Evolutionary conservation across 192 early-diverging fungal genomes (phyloP).

Genomic region (Entrophospora sp.): DNA sequence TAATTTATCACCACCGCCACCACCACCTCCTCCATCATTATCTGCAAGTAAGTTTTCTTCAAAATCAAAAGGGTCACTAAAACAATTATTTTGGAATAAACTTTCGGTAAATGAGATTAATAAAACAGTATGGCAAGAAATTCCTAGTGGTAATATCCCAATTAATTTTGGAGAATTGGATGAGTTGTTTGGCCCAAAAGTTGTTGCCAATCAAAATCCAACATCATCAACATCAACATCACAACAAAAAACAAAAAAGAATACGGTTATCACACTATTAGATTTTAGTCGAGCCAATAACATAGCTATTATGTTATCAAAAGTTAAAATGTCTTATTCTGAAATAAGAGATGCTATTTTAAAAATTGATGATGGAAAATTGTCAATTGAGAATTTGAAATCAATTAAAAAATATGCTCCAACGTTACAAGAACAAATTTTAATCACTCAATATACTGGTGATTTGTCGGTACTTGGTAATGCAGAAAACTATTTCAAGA

Average conservation of each 20-base stretch:
- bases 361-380: constrained; percentile 42
- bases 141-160: constrained; percentile 23
- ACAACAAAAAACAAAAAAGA: constrained; percentile 23
- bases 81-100: constrained; percentile 54
- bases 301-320: constrained; percentile 51
- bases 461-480: constrained; percentile 41
- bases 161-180: constrained; percentile 43
- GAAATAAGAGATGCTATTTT: constrained; percentile 46
- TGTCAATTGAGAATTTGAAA: constrained; percentile 44
- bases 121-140: constrained; percentile 47
- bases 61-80: constrained; percentile 18
- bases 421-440: constrained; percentile 41
- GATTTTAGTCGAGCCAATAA: constrained; percentile 49
- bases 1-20: constrained; percentile 14
- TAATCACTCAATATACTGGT: constrained; percentile 39
- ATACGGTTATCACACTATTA: constrained; percentile 34
- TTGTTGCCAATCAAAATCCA: not conserved
- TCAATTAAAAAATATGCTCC: constrained; percentile 48
- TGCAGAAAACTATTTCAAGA: constrained; percentile 46
- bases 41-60: no score
- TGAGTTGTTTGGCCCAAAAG: constrained; percentile 40
- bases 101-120: constrained; percentile 34
- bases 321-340: constrained; percentile 40
- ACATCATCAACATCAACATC: not conserved
- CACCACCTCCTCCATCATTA: constrained; percentile 19